Conservation (phyloP, 129 eudicot species). For the Erigeron canadensis region DNA sequence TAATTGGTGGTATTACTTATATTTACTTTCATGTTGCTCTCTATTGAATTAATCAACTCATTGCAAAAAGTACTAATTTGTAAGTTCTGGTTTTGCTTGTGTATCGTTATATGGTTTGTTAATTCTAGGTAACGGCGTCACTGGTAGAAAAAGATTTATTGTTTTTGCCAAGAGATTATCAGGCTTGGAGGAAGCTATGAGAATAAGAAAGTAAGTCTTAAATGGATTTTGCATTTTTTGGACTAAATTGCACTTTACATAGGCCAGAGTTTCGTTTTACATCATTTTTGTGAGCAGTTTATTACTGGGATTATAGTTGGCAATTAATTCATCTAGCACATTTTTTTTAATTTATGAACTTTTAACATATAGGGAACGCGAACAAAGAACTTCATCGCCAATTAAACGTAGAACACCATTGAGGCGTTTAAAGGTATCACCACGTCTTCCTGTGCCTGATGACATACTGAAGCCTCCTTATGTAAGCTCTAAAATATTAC, state of each 20-base stretch:
- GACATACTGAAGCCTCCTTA: constrained; percentile 92
- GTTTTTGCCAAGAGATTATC: constrained; percentile 61
- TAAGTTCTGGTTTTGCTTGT: constrained; percentile 18
- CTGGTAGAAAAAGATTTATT: constrained; percentile 39
- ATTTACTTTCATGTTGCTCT: neutral
- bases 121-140: constrained; percentile 27
- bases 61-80: neutral
- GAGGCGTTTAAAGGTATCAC: constrained; percentile 86
- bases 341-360: constrained; percentile 2
- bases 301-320: neutral
- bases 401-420: constrained; percentile 64
- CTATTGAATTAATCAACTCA: neutral
- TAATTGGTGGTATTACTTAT: no score
- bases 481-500: constrained; percentile 57
- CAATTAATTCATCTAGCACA: neutral
- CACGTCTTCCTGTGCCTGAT: constrained; percentile 91
- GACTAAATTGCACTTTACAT: constrained; percentile 7
- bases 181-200: constrained; percentile 84
- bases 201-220: constrained; percentile 61
- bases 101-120: constrained; percentile 1
- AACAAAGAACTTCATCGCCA: constrained; percentile 41
- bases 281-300: neutral
- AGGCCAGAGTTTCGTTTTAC: neutral
- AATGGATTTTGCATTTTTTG: neutral
- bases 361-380: constrained; percentile 62